Conservation (phyloP, 129 eudicot genomes). For the Artemisia tridentata region DNA sequence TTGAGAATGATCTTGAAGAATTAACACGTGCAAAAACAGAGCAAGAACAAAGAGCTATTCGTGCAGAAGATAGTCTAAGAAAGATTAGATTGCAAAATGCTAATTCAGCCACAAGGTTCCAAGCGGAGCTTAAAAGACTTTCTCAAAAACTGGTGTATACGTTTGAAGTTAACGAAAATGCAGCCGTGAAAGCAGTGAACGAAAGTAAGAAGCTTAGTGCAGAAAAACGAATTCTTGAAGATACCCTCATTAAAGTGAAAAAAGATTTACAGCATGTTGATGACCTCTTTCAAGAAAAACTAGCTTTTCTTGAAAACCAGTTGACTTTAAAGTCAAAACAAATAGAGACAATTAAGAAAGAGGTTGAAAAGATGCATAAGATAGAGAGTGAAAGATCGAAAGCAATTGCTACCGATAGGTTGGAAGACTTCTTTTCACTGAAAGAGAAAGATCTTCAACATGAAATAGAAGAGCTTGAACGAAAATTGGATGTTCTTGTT, state of each 20-base stretch:
- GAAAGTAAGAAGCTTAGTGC: constrained; percentile 64
- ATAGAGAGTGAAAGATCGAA: constrained; percentile 46
- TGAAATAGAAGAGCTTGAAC: constrained; percentile 59
- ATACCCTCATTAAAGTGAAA: constrained; percentile 42
- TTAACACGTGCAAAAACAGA: constrained; percentile 56
- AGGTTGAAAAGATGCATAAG: constrained; percentile 37
- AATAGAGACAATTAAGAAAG: constrained; percentile 39
- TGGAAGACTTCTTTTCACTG: constrained; percentile 46
- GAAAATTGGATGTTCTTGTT: constrained; percentile 44
- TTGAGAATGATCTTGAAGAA: constrained; percentile 62
- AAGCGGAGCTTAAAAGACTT: constrained; percentile 74
- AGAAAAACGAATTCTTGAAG: constrained; percentile 60
- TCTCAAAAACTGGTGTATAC: constrained; percentile 69
- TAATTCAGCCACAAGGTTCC: constrained; percentile 68
- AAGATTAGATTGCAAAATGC: constrained; percentile 69
- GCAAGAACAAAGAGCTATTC: constrained; percentile 69
- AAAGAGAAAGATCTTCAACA: constrained; percentile 69
- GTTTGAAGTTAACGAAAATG: constrained; percentile 68
- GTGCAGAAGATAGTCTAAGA: constrained; percentile 66
- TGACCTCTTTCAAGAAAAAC: constrained; percentile 46
- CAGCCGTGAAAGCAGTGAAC: constrained; percentile 54
- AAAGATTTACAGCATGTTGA: constrained; percentile 41
- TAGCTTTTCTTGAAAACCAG: constrained; percentile 38
- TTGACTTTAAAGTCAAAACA: constrained; percentile 39
- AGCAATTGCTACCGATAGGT: constrained; percentile 49